A percentile compares a stretch with the other conserved stretches of the same genome.
Evolutionary conservation across 108 stramenopile genomes (phyloP).

Genomic region (Mediolabrus comicus): DNA sequence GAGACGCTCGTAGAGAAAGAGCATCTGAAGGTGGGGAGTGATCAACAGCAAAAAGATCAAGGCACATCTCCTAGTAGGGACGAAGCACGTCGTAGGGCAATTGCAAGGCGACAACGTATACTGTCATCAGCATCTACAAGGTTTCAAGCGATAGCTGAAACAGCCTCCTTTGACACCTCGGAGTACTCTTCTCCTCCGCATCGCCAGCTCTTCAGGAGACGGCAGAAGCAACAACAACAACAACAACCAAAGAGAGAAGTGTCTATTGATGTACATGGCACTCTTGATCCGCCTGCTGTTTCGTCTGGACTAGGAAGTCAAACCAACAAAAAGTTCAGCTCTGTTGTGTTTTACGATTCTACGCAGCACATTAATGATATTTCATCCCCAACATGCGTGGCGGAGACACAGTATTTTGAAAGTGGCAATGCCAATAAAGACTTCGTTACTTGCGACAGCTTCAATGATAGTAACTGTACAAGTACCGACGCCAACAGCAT

Average conservation of each 20-base stretch:
- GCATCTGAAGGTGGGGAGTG: not conserved
- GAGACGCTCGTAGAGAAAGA: not conserved
- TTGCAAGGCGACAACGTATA: conserved; percentile 22
- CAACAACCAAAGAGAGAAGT: not conserved
- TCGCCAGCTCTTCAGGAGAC: not conserved
- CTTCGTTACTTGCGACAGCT: not conserved
- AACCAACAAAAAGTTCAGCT: conserved; percentile 2
- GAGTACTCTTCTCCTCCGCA: not conserved
- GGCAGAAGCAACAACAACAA: not conserved
- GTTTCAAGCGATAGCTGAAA: conserved; percentile 12
- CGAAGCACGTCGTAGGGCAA: not conserved
- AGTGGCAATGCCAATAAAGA: not conserved
- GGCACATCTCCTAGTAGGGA: not conserved
- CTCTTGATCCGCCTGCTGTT: not conserved
- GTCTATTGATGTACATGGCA: not conserved
- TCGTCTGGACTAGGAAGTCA: not conserved
- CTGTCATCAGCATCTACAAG: conserved; percentile 5
- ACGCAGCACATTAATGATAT: not conserved
- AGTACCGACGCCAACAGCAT: not conserved
- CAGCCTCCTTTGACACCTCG: conserved; percentile 1
- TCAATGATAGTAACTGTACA: not conserved
- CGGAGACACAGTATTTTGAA: not conserved
- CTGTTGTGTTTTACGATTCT: conserved; percentile 26
- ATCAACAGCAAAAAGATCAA: not conserved
- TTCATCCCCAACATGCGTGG: not conserved